A percentile compares a stretch with the other conserved stretches of the same genome.
Conservation (phyloP, 306 rosid genomes). For the Cicer arietinum region DNA sequence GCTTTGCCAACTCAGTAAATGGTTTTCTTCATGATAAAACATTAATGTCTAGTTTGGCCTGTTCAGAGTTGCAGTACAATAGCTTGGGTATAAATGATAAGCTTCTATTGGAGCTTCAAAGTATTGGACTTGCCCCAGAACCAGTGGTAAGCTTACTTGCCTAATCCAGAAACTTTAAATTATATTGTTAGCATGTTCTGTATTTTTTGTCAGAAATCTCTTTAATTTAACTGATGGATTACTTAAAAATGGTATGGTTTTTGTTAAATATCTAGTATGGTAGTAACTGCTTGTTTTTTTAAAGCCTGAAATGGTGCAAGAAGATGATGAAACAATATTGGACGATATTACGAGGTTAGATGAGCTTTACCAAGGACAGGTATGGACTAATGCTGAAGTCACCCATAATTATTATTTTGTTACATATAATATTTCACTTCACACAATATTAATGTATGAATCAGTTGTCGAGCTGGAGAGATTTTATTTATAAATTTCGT, state of each 20-base stretch:
- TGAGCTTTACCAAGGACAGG: constrained; percentile 75
- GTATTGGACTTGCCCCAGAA: constrained; percentile 82
- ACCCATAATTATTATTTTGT: constrained; percentile 34
- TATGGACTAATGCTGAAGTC: constrained; percentile 46
- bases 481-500: constrained; percentile 30
- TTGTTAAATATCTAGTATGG: constrained; percentile 32
- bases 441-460: constrained; percentile 13
- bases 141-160: constrained; percentile 67
- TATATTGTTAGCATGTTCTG: constrained; percentile 23
- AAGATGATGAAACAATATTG: constrained; percentile 72
- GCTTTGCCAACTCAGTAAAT: constrained; percentile 58
- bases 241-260: constrained; percentile 20
- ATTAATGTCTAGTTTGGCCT: constrained; percentile 52
- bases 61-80: constrained; percentile 79
- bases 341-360: constrained; percentile 76
- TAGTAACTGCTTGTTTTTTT: constrained; percentile 48
- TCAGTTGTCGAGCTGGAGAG: constrained; percentile 37
- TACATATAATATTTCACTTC: constrained; percentile 23
- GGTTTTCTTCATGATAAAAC: constrained; percentile 66
- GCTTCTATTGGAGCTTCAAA: constrained; percentile 90
- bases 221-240: constrained; percentile 15
- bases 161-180: constrained; percentile 13
- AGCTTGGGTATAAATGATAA: constrained; percentile 74
- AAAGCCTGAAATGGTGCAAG: constrained; percentile 76
- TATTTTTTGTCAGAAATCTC: constrained; percentile 29